Evolutionary conservation across 805 yeast genomes (phyloP), one percentile per base, ranked within the genome.

Genomic region (Zygoascus flipseniorum): DNA sequence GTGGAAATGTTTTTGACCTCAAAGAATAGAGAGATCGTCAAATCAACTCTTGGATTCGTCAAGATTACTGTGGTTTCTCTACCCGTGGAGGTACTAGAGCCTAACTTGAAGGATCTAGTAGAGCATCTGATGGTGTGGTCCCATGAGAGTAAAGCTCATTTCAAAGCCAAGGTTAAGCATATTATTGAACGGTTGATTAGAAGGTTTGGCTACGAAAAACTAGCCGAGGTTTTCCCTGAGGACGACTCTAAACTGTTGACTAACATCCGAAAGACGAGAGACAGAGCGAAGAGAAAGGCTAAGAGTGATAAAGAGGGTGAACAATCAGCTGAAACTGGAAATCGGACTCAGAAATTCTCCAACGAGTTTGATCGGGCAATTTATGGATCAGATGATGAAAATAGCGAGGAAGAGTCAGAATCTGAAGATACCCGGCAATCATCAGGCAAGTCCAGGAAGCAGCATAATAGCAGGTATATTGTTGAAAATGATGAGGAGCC

Each of bases 291-390:
- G 75, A 82, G 88, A 70, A 86, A 83, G 74, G 78, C 77, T 62
- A 72, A 69, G 28, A 54, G 51, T 4, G 58, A 56, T 26, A 73
- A 65, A 16, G 76, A 68, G 14, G 54, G 39, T 13, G 75, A 67
- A 10, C 75, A 67, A 13, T 69, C 55, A 10, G 26, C 58, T 16
- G 53, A 52, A 16, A 60, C 62, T 8, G 56, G 61, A 14, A 51
- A 56, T 5, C 60, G 58, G 10, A 58, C 53, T 32, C 62, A 59
- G 19, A 60, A 56, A 46, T 86, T 81, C 63, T 80, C 83, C 68
- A 87, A 95, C 54, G 97, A 95, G 39, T 89, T 86, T 62, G 99
- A 93, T 63, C 93, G 86, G 66, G 97, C 95, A 0, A 73, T 93
- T 46, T 87, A 92, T 69, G 95, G 85, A 52, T 80, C 78, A 42